Evolutionary conservation across 2,329 filamentous ascomycete species (phyloP).

Genomic region (Falciphora oryzae): DNA sequence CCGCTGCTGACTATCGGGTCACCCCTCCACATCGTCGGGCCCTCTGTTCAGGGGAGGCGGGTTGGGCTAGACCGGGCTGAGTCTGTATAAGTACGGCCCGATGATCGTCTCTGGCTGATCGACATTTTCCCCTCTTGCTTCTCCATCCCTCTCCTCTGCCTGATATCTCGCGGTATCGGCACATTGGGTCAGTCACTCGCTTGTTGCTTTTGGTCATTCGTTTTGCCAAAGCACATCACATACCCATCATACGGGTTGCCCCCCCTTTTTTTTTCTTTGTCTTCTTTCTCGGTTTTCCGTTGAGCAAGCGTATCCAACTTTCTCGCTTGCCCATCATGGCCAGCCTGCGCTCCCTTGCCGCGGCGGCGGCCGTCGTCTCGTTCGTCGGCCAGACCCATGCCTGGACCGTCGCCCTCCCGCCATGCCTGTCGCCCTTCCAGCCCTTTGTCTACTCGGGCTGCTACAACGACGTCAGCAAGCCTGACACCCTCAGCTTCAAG

Average conservation of each 20-base stretch:
- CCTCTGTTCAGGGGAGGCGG: not conserved
- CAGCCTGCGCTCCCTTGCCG: conserved; percentile 23
- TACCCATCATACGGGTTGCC: not conserved
- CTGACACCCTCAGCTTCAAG: conserved; percentile 35
- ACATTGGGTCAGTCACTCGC: conserved; percentile 3
- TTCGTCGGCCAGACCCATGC: conserved; percentile 32
- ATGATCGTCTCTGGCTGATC: not conserved
- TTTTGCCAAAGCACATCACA: not conserved
- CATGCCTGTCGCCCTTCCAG: conserved; percentile 38
- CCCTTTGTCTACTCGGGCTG: conserved; percentile 45
- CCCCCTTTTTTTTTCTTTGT: not conserved
- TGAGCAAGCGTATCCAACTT: not conserved
- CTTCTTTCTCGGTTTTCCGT: not conserved
- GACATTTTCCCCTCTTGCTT: not conserved
- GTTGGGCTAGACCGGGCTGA: not conserved
- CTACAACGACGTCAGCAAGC: conserved; percentile 32
- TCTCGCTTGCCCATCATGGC: conserved; percentile 23
- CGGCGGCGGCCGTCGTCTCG: conserved; percentile 31
- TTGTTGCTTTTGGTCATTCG: conserved; percentile 5
- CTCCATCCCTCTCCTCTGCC: not conserved
- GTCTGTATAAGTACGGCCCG: not conserved
- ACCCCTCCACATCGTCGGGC: not conserved
- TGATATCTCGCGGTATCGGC: conserved; percentile 1
- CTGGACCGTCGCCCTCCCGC: conserved; percentile 37
- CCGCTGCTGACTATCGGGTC: not conserved